Percentiles rank a stretch among this genome's conserved stretches.
Evolutionary conservation across 805 yeast species (phyloP).

Genomic region (Myxozyma geophila): DNA sequence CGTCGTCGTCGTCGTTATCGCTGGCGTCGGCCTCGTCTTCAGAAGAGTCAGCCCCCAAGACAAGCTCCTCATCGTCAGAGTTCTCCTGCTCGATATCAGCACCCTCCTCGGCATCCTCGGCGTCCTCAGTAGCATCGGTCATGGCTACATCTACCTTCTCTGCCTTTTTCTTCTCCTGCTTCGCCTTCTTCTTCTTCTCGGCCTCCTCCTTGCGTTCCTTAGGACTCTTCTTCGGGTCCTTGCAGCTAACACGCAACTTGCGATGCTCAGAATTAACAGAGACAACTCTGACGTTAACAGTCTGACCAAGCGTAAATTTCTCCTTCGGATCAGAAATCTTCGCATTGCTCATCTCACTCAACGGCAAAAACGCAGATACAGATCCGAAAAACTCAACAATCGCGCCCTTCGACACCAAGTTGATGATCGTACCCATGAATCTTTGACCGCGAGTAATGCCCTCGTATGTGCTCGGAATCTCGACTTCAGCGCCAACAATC

Average conservation of each 20-base stretch:
- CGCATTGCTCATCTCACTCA: conserved; percentile 86
- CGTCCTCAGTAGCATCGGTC: conserved; percentile 50
- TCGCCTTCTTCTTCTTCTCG: conserved; percentile 19
- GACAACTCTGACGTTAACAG: conserved; percentile 68
- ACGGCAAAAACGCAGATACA: conserved; percentile 79
- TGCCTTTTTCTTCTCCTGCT: conserved; percentile 1
- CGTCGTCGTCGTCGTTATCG: conserved; percentile 45
- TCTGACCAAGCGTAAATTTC: conserved; percentile 80
- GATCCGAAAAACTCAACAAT: conserved; percentile 81
- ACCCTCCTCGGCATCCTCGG: conserved; percentile 34
- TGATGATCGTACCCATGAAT: conserved; percentile 73
- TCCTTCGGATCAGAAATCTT: conserved; percentile 78
- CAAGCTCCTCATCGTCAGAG: conserved; percentile 35
- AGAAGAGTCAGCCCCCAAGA: conserved; percentile 43
- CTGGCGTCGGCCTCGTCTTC: conserved; percentile 39
- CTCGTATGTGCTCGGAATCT: conserved; percentile 51
- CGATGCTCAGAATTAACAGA: conserved; percentile 57
- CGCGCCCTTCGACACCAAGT: conserved; percentile 76
- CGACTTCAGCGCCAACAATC: conserved; percentile 57
- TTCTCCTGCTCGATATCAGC: conserved; percentile 41
- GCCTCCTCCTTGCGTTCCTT: conserved; percentile 38
- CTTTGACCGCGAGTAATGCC: conserved; percentile 59
- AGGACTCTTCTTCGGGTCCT: conserved; percentile 52
- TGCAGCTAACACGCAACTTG: conserved; percentile 73
- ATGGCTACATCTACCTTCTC: conserved; percentile 54